Evolutionary conservation across 2,329 filamentous ascomycete genomes (phyloP), one percentile per base, ranked within the genome.

Genomic region (Dendrostoma leiphaemia): DNA sequence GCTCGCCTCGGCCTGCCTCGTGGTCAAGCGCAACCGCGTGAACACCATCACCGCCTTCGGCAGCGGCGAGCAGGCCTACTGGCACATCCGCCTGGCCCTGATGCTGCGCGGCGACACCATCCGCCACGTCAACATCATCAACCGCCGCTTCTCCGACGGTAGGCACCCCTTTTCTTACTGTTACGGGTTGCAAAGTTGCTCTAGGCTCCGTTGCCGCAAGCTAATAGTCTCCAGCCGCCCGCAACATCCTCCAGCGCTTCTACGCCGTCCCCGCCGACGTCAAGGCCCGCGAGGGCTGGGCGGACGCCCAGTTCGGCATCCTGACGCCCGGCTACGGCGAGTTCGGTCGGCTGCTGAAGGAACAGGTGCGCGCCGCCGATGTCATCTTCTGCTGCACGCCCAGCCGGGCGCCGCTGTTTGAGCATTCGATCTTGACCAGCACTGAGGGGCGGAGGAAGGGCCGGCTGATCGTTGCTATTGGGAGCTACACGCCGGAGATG

Each of bases 371-470:
- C 34, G 82, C 82, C 8, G 83, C 89, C 0, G 90, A 94, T 63
- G 87, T 89, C 9, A 88, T 97, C 34, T 94, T 96, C 72, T 93
- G 90, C 72, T 96, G 90, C 61, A 96, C 91, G 1, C 90, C 92
- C 0, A 88, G 85, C 1, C 81, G 78, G 0, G 75, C 81, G 31
- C 88, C 89, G 1, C 74, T 97, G 1, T 97, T 97, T 65, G 88
- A 92, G 48, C 77, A 75, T 9, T 68, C 79, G 10, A 85, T 89
- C 57, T 76, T 97, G 48, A 95, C 89, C 0, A 88, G 80, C 53
- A 78, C 81, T 6, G 86, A 89, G 61, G 88, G 85, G 0, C 72
- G 87, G 28, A 82, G 80, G 60, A 90, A 89, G 66, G 87, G 88
- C 2, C 72, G 89, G 24, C 78, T 92, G 61, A 82, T 93, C 48